Evolutionary conservation across 1,284 basidiomycete genomes (phyloP).

Genomic region (Malassezia sympodialis): DNA sequence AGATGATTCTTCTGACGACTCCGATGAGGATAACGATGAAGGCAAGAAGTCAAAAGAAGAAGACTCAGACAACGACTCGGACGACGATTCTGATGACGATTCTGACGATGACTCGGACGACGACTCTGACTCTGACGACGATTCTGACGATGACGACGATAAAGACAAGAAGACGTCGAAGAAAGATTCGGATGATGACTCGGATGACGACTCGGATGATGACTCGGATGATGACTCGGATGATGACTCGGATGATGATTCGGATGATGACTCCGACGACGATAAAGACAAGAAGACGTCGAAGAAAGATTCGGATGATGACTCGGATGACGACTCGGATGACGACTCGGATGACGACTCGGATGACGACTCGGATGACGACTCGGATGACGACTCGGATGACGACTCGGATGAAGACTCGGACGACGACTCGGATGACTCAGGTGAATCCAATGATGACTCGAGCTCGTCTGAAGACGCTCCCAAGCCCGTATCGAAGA

Average conservation of each 20-base stretch:
- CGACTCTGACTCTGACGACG: conserved; percentile 16
- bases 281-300: neutral
- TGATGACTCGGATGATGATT: neutral
- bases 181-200: conserved; percentile 6
- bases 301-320: neutral
- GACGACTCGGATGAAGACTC: conserved; percentile 22
- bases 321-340: neutral
- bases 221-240: conserved; percentile 12
- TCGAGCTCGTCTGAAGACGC: conserved; percentile 36
- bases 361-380: no score
- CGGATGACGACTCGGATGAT: neutral
- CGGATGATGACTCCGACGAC: conserved; percentile 4
- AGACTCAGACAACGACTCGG: conserved; percentile 19
- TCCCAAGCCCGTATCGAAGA: conserved; percentile 50
- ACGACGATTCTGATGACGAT: conserved; percentile 17
- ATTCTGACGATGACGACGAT: conserved; percentile 19
- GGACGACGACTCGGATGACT: conserved; percentile 14
- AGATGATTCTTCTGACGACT: conserved; percentile 17
- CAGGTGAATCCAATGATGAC: neutral
- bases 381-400: conserved; percentile 18
- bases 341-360: conserved; percentile 5
- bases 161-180: no score
- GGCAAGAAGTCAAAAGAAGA: conserved; percentile 22
- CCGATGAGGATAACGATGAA: conserved; percentile 22
- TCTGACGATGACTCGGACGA: conserved; percentile 22